phyloP scores from a whole-genome alignment of 495 filamentous ascomycete genomes.

The Recurvomyces mirabilis region DNA sequence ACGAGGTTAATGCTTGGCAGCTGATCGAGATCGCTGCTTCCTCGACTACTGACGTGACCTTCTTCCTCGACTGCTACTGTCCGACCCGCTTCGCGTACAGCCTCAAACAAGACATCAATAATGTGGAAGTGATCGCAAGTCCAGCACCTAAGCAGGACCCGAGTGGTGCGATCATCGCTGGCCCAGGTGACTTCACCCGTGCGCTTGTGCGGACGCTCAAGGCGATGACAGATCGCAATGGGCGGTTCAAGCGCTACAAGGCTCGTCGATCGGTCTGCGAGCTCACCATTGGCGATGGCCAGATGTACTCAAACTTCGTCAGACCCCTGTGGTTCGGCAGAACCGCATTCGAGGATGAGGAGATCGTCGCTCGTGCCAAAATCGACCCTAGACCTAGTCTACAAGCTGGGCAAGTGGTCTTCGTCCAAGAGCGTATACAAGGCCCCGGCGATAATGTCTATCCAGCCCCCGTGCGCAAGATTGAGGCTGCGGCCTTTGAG shows the following conservation, averaged over 20 bases:
- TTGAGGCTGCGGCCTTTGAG: no score
- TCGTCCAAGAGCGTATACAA: not conserved
- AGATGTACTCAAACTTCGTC: slow-evolving; percentile 2
- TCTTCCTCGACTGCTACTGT: slow-evolving; percentile 9
- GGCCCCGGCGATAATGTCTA: not conserved
- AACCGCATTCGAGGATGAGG: not conserved
- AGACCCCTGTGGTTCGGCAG: not conserved
- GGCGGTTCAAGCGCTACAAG: not conserved
- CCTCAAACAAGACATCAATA: not conserved
- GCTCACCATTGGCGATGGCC: not conserved
- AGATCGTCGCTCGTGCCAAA: not conserved
- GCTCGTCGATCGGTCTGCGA: slow-evolving; percentile 1
- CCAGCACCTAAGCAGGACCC: not conserved
- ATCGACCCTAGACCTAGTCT: not conserved
- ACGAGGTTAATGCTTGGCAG: slow-evolving; percentile 3
- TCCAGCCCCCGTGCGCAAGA: not conserved
- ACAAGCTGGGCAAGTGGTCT: not conserved
- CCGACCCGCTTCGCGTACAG: not conserved
- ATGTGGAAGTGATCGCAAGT: slow-evolving; percentile 10
- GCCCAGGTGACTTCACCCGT: slow-evolving; percentile 5
- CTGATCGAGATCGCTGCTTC: slow-evolving; percentile 2
- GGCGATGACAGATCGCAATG: not conserved
- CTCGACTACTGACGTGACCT: not conserved
- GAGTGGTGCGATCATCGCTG: not conserved
- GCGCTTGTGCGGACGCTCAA: not conserved